Base-by-base conservation (phyloP, 1,284 basidiomycete genomes). In the Pisolithus thermaeus region DNA sequence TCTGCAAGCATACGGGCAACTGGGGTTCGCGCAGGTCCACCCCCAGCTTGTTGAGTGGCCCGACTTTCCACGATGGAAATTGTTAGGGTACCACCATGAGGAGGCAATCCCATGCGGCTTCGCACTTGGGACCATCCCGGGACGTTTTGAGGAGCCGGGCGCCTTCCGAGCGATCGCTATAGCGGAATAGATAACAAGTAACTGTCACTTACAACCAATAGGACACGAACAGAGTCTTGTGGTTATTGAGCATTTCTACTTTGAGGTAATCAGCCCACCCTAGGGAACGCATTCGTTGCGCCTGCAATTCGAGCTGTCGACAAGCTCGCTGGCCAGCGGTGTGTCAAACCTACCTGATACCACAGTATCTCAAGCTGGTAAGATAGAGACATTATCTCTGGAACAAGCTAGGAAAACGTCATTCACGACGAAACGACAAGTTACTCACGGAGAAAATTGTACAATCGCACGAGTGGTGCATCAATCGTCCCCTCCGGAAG, bases 321-420 rank as follows among this genome's bases (percentile, higher is more conserved):
- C 11, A 40, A 28, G 11, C 9, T 16, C 23, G 8, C 36, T 37
- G 20, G 36, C n/a, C 14, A 28, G 7, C 28, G 18, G 18, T 8
- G 20, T 25, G 28, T 57, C 18, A 27, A 39, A 54, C 70, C 28
- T 57, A 84, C 87, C 71, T 91, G 88, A 60, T 83, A 87, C 74
- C 83, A 84, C 42, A 92, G 64, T 56, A 91, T 87, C 66, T 90
- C 90, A 9, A 92, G 74, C 61, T 91, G 88, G 66, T 92, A 92
- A 2, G 88, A 87, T 51, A 92, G 67, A 2, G 88, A 87, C 79
- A 92, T 88, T 74, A 88, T 86, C 64, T 92, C 89, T 92, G 59
- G 22, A 36, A 22, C 3, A 27, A 39, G 28, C 7, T 23, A 56
- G 55, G 7, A 12, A 38, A 40, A 20, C 18, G 9, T 14, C 32